phyloP scores from a whole-genome alignment of 2,329 filamentous ascomycete genomes.

The Aspergillus sojae region DNA sequence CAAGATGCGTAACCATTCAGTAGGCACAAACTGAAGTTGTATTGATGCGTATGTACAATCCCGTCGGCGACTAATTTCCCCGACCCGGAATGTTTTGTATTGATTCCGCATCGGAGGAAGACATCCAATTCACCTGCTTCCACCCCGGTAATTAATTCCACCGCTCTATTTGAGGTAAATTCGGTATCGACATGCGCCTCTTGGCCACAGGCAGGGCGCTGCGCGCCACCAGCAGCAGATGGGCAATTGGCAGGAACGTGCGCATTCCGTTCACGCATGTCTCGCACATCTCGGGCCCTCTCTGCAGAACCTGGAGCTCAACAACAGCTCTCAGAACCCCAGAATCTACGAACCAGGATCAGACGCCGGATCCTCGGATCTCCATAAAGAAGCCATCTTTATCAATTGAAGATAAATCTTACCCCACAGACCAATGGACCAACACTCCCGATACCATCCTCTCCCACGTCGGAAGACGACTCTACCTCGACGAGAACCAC shows the following conservation, averaged over 20 bases:
- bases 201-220: constrained; percentile 44
- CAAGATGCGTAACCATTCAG: not conserved
- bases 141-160: not conserved
- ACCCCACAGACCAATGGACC: constrained; percentile 77
- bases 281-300: constrained; percentile 20
- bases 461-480: constrained; percentile 69
- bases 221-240: constrained; percentile 38
- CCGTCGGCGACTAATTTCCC: constrained; percentile 28
- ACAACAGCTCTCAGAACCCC: constrained; percentile 30
- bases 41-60: constrained; percentile 12
- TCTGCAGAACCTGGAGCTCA: constrained; percentile 36
- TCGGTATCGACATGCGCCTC: constrained; percentile 35
- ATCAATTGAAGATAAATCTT: constrained; percentile 64
- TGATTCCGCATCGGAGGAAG: not conserved
- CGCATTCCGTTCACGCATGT: constrained; percentile 24
- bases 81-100: constrained; percentile 25
- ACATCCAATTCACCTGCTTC: not conserved
- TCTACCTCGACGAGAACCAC: constrained; percentile 92
- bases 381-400: constrained; percentile 38
- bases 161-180: not conserved
- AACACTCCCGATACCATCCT: constrained; percentile 80
- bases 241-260: constrained; percentile 32
- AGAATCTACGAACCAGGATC: constrained; percentile 16
- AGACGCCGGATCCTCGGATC: constrained; percentile 5
- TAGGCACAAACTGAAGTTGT: not conserved